These are phyloP conservation scores for Afroboletus lepidellus DNA, from an alignment of 1,284 basidiomycete species.

Conservation along the genomic window DNA sequence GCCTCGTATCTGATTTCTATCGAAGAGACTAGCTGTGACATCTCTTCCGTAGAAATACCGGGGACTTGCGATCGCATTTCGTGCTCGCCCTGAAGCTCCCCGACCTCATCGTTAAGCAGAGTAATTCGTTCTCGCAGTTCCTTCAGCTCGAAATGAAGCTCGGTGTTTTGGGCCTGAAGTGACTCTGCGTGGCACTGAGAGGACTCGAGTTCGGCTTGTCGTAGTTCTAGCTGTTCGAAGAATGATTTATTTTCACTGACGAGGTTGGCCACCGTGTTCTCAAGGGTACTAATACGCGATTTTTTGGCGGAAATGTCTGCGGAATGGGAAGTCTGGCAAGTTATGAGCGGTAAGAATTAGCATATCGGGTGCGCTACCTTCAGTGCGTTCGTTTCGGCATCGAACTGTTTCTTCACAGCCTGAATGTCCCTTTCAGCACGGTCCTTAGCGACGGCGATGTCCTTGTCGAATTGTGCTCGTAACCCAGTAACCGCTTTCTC, in stretches of 20 bases:
- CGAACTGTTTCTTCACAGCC: slow-evolving; percentile 66
- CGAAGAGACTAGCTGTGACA: slow-evolving; percentile 74
- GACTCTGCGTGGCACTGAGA: slow-evolving; percentile 71
- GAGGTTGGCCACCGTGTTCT: slow-evolving; percentile 66
- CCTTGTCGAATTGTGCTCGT: slow-evolving; percentile 75
- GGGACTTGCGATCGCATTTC: slow-evolving; percentile 46
- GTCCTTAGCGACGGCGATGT: slow-evolving; percentile 61
- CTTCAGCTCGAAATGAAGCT: slow-evolving; percentile 82
- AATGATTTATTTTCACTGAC: slow-evolving; percentile 71
- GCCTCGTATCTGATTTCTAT: slow-evolving; percentile 76
- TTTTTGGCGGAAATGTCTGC: slow-evolving; percentile 66
- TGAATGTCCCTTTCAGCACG: slow-evolving; percentile 72
- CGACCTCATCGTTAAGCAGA: slow-evolving; percentile 71
- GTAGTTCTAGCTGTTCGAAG: slow-evolving; percentile 82
- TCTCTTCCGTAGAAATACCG: slow-evolving; percentile 60
- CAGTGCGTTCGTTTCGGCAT: slow-evolving; percentile 69
- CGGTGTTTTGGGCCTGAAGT: slow-evolving; percentile 73
- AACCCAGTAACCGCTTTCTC: slow-evolving; percentile 70
- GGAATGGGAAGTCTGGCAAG: slow-evolving; percentile 58
- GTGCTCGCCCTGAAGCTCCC: slow-evolving; percentile 61
- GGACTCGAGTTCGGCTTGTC: slow-evolving; percentile 86
- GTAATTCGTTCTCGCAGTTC: slow-evolving; percentile 72
- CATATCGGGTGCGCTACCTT: slow-evolving; percentile 53
- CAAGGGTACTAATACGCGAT: slow-evolving; percentile 66
- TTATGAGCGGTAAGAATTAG: not conserved